Conservation (phyloP, 2,329 filamentous ascomycete species). For the Xylariaceae sp. region DNA sequence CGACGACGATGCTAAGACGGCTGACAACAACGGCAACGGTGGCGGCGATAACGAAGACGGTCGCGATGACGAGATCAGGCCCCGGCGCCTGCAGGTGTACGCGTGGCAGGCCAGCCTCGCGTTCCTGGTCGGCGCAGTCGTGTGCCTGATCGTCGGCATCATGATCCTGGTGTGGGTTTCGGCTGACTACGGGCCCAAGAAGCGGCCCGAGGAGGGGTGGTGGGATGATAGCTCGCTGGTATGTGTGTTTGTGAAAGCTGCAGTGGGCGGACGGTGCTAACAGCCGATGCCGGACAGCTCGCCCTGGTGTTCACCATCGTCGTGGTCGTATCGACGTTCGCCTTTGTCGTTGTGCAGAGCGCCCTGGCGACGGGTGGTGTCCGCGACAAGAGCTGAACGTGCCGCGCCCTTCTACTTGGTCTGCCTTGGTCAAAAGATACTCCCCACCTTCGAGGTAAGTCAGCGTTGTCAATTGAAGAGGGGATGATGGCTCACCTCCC, state of each 20-base stretch:
- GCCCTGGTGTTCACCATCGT: constrained; percentile 3
- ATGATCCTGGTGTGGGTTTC: constrained; percentile 15
- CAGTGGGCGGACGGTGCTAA: neutral
- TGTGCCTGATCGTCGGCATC: constrained; percentile 14
- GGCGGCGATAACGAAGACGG: neutral
- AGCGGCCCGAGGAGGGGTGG: constrained; percentile 7
- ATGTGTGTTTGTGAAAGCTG: neutral
- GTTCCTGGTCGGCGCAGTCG: constrained; percentile 12
- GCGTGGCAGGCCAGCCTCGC: constrained; percentile 16
- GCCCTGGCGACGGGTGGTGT: constrained; percentile 1
- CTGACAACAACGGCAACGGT: neutral
- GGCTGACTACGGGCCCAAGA: constrained; percentile 10
- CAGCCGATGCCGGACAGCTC: neutral
- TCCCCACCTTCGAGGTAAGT: too few relatives aligned
- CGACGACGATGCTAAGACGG: too few relatives aligned
- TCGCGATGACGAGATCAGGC: neutral
- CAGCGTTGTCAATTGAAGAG: too few relatives aligned
- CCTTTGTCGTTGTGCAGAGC: constrained; percentile 1
- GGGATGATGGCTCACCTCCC: too few relatives aligned
- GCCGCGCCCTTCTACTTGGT: too few relatives aligned
- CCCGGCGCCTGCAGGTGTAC: constrained; percentile 11
- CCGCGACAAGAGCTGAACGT: too few relatives aligned
- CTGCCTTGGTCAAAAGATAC: too few relatives aligned
- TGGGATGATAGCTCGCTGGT: constrained; percentile 14
- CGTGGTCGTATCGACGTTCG: neutral